Conservation (phyloP, 148 eudicot species). For the Arctostaphylos glauca region DNA sequence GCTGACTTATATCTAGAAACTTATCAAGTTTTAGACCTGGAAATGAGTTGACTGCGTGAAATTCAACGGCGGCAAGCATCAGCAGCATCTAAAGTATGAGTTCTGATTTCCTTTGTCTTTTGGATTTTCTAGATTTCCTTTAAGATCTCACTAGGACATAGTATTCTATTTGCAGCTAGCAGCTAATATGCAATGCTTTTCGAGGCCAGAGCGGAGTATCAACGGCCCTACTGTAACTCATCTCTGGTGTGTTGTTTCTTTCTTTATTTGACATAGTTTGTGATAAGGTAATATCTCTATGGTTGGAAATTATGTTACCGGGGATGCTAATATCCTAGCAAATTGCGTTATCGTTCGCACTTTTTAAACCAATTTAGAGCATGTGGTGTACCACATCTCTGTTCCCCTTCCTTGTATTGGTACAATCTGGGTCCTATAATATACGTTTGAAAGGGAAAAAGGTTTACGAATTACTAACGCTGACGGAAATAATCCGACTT, state of each 20-base stretch:
- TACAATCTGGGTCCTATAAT: not conserved
- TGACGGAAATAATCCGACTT: not conserved
- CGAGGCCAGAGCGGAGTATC: slow-evolving; percentile 95
- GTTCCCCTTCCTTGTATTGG: not conserved
- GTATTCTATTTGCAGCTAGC: slow-evolving; percentile 65
- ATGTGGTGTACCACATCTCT: not conserved
- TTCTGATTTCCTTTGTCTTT: slow-evolving; percentile 18
- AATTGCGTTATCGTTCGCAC: not conserved
- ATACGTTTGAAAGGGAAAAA: not conserved
- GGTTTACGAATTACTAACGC: not conserved
- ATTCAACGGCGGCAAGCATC: slow-evolving; percentile 97
- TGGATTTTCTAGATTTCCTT: slow-evolving; percentile 14
- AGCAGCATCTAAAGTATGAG: slow-evolving; percentile 80
- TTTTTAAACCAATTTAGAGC: not conserved
- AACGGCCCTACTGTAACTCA: slow-evolving; percentile 98
- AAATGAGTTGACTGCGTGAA: slow-evolving; percentile 98
- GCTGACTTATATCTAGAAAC: slow-evolving; percentile 95
- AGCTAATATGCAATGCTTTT: slow-evolving; percentile 98
- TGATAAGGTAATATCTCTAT: not conserved
- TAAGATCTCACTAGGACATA: slow-evolving; percentile 18
- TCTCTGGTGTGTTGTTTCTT: slow-evolving; percentile 59
- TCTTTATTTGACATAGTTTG: slow-evolving; percentile 5
- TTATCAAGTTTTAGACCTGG: slow-evolving; percentile 96
- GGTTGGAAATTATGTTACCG: not conserved
- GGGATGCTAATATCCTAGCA: not conserved